A percentile compares a stretch with the other conserved stretches of the same genome.
These are phyloP conservation scores for Forsythia viridissima DNA, from an alignment of 257 asterid genomes.

Conservation along the genomic window DNA sequence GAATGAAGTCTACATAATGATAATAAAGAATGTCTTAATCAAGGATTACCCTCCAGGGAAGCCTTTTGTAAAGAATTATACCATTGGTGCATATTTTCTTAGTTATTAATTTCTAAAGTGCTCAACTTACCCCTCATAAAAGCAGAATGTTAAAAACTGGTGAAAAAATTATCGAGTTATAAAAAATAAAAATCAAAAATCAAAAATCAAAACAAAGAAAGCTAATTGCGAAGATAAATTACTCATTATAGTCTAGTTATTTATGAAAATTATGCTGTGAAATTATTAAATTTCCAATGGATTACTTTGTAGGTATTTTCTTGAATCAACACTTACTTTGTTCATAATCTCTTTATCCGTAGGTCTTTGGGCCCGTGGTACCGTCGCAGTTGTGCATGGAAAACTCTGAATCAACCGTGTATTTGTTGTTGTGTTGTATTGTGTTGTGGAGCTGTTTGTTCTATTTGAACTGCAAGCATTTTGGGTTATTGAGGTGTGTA, in stretches of 20 bases:
- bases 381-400: not conserved
- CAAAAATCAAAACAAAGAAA: too few relatives aligned
- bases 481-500: not conserved
- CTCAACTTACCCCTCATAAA: not conserved
- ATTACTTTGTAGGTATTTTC: not conserved
- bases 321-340: not conserved
- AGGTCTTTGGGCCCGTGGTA: not conserved
- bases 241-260: not conserved
- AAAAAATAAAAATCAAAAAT: not conserved
- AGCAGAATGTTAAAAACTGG: not conserved
- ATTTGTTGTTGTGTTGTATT: not conserved
- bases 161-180: not conserved
- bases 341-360: not conserved
- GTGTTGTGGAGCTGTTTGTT: not conserved
- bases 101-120: not conserved
- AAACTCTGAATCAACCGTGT: not conserved
- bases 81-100: not conserved
- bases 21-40: not conserved
- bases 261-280: not conserved
- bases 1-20: not conserved
- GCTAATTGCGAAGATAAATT: not conserved
- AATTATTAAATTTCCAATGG: not conserved
- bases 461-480: not conserved
- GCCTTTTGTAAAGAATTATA: not conserved
- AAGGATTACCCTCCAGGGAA: not conserved